Percentiles rank a stretch among this genome's conserved stretches.
phyloP scores from a whole-genome alignment of 2,329 filamentous ascomycete species.

The Aspergillus pseudoglaucus region DNA sequence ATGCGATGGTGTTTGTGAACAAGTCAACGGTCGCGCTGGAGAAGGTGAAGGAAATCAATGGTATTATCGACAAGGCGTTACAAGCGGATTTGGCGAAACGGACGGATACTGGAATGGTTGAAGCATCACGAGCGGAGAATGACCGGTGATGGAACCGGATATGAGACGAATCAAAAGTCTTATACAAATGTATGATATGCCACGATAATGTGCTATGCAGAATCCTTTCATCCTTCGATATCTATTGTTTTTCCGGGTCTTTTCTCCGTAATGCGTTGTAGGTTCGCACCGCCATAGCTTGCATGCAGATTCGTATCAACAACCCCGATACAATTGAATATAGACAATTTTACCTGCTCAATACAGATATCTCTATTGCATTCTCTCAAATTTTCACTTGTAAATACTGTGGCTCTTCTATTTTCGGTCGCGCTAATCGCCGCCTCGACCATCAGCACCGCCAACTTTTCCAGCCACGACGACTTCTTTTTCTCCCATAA shows the following conservation, averaged over 20 bases:
- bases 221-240: too few relatives aligned
- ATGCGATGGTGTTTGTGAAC: constrained; percentile 69
- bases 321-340: too few relatives aligned
- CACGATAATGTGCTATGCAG: too few relatives aligned
- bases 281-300: too few relatives aligned
- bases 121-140: constrained; percentile 80
- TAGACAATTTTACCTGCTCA: too few relatives aligned
- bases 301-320: too few relatives aligned
- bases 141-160: constrained; percentile 52
- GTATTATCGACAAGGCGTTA: constrained; percentile 64
- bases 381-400: too few relatives aligned
- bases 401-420: too few relatives aligned
- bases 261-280: too few relatives aligned
- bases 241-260: too few relatives aligned
- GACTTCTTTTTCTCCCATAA: not conserved
- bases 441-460: not conserved
- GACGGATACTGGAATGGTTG: constrained; percentile 64
- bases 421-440: not conserved
- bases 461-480: constrained; percentile 1
- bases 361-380: too few relatives aligned
- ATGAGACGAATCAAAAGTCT: not conserved
- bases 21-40: constrained; percentile 68
- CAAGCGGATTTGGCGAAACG: constrained; percentile 64
- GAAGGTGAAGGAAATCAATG: constrained; percentile 75
- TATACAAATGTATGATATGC: not conserved